Evolutionary conservation across 345 rosid species (phyloP), one percentile per base, ranked within the genome.

Genomic region (Carallia pectinifolia): DNA sequence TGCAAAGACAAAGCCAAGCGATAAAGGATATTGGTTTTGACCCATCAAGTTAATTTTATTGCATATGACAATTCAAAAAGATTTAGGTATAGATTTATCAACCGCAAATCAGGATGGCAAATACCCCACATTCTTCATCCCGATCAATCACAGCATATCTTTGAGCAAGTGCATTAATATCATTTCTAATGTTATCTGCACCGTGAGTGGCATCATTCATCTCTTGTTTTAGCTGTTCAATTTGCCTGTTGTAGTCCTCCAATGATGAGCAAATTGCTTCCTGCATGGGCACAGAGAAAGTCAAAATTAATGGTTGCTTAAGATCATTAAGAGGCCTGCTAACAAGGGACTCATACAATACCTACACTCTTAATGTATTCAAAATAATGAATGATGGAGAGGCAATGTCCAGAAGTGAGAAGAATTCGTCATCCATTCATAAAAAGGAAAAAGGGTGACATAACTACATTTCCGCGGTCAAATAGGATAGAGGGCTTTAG

Each of bases 161-260:
- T 83, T 95, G 99, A 81, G 99, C 91, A 65, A 95, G 87, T 53
- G 98, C 96, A 77, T 92, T 87, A 53, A 92, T 95, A 81, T 95
- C 99, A 72, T 90, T 95, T 90, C 98, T 85, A 62, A 95, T 95
- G 80, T 90, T 90, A 80, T 95, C 99, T 72, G 99, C 99, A 73
- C 99, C 98, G 81, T 90, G 99, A 36, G 99, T 95, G 62, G 99
- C 98, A 77, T 95, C 97, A 81, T 95, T 89, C 99, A 95, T 95
- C 84, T 95, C 99, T 77, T 95, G 80, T 82, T 95, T 95, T 76
- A 95, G 73, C 68, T 80, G 81, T 82, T 92, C 97, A 48, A 95
- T 95, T 86, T 95, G 98, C 87, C 84, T 92, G 86, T 90, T 95
- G 83, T 95, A 95, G 72, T 95, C 99, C 77, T 95, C 98, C 54